These are phyloP conservation scores for Dentiscutata heterogama DNA, from an alignment of 371 early-diverging fungal species.

Conservation along the genomic window DNA sequence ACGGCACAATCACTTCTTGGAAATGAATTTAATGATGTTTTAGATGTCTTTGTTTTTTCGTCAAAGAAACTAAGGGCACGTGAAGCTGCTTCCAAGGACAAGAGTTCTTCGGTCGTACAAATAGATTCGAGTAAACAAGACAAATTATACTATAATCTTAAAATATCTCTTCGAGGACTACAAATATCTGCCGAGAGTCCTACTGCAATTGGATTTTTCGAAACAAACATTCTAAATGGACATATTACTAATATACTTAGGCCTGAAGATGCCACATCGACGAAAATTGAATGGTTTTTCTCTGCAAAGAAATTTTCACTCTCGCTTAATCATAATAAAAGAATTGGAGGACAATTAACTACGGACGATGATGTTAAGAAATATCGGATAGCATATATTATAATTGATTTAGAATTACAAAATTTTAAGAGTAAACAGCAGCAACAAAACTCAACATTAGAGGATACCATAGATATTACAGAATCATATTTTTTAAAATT, in stretches of 20 bases:
- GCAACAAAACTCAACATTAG: constrained; percentile 37
- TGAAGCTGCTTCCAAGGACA: constrained; percentile 45
- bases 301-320: constrained; percentile 66
- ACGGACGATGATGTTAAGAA: constrained; percentile 57
- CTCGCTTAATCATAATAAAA: constrained; percentile 68
- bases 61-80: constrained; percentile 49
- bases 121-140: constrained; percentile 29
- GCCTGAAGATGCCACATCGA: background rate
- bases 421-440: constrained; percentile 51
- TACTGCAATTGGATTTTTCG: constrained; percentile 70
- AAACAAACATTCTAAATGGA: constrained; percentile 72
- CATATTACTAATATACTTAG: constrained; percentile 51
- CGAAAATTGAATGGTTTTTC: constrained; percentile 62
- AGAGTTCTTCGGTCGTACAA: background rate
- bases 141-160: constrained; percentile 57
- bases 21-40: constrained; percentile 80
- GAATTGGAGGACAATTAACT: constrained; percentile 48
- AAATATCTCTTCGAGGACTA: constrained; percentile 71
- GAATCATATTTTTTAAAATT: constrained; percentile 67
- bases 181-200: constrained; percentile 77
- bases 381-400: constrained; percentile 75
- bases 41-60: constrained; percentile 75
- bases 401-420: constrained; percentile 72
- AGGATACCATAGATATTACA: constrained; percentile 48
- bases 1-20: constrained; percentile 83